Base-by-base conservation (phyloP, 106 monocot genomes). In the Dendrobium catenatum region DNA sequence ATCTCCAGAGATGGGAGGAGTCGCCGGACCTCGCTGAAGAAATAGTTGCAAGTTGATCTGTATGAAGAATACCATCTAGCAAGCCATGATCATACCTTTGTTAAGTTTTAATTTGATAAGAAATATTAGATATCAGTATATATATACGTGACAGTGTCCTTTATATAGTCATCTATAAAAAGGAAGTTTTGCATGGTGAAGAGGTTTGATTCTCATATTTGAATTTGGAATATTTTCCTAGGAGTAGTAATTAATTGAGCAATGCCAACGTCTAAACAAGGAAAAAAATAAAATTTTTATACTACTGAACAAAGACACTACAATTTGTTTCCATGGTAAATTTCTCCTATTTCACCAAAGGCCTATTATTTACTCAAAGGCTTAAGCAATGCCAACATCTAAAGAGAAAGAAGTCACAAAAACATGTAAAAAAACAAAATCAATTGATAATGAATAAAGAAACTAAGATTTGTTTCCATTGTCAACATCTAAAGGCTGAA, bases 181-280 rank as follows among this genome's bases (percentile, higher is more conserved):
- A 18, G 8, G 43, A 33, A 51, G 46, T 51, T 51, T 51, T 51
- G 51, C 51, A 51, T 51, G 51, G 51, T 89, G 86, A 98, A 98
- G 87, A 95, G 37, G 37, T 37, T 37, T 37, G 37, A 37, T 37
- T 37, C 0, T 37, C 37, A 37, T 3, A 37, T 37, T 37, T 2
- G 37, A 37, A 37, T 37, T 37, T 2, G 37, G 3, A 37, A 37
- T 37, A 37, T 37, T 37, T 37, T 37, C 37, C 37, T 37, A 37
- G 37, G 37, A 37, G 37, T 37, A 37, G 95, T 74, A 89, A 83
- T 80, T 92, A 94, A 92, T 95, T 24, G 97, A 46, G 46, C 93
- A 0, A 89, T 92, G 44, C 89, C 97, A 0, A 91, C 94, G 54
- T 93, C 46, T 94, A 18, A 98, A 98, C 87, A 98, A 93, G 88